Evolutionary conservation across 306 rosid genomes (phyloP), one percentile per base, ranked within the genome.

Genomic region (Cicer arietinum): DNA sequence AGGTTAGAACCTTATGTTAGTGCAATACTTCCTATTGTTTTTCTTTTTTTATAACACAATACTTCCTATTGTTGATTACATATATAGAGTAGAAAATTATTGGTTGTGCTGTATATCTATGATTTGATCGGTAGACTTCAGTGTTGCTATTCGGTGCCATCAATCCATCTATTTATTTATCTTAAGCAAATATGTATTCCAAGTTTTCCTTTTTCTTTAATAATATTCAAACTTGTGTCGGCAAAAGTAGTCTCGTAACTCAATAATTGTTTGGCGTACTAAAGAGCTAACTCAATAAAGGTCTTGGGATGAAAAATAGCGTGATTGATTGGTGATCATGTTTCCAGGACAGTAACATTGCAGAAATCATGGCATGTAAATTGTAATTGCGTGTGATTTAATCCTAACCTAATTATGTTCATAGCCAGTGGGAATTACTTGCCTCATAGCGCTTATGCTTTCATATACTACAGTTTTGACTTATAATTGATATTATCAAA

Each of bases 1-100:
- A 85, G 96, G 96, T 90, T 18, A 71, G 86, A 70, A 64, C 63
- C 13, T 58, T 65, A 73, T 67, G 56, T 13, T 50, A 46, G 67
- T n/a, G 42, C 61, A 72, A 40, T 42, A 71, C 18, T 47, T 76
- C 10, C 44, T 78, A 17, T 57, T 63, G 7, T 6, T 47, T 25
- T 25, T 25, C 2, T 25, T 25, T 25, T 25, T 25, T 25, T 3
- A 25, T 25, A 25, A 3, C 35, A 22, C 61, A 72, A 40, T 42
- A 71, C 18, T 47, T 76, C 10, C 44, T 78, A 17, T 48, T 63
- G 10, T 6, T 47, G 67, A 22, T 52, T 48, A 48, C 50, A 14
- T 58, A 60, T 67, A 48, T 42, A 47, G 10, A 60, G 10, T 54
- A 51, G 41, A 68, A 51, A 59, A 51, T 25, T 67, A 45, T 59